These are phyloP conservation scores for Colletotrichum magnum DNA, from an alignment of 2,329 filamentous ascomycete species.

Conservation along the genomic window DNA sequence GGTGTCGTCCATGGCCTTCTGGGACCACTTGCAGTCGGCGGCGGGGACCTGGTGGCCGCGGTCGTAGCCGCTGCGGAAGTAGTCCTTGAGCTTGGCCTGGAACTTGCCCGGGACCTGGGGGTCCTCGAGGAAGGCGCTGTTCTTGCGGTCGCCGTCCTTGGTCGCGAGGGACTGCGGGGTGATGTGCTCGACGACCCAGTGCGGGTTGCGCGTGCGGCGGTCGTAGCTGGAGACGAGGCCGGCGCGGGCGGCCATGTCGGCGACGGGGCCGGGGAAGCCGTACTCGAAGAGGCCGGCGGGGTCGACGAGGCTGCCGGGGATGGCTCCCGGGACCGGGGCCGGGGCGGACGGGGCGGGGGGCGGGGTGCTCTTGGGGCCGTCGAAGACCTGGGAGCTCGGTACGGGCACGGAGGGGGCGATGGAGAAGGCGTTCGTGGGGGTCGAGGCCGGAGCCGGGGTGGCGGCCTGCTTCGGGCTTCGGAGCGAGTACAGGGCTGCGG, in stretches of 20 bases:
- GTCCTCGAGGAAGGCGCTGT: constrained; percentile 89
- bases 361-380: constrained; percentile 42
- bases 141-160: constrained; percentile 84
- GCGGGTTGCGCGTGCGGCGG: constrained; percentile 89
- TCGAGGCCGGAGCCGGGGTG: constrained; percentile 47
- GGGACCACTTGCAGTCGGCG: constrained; percentile 95
- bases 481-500: constrained; percentile 76
- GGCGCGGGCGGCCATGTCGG: constrained; percentile 82
- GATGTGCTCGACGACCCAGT: constrained; percentile 98
- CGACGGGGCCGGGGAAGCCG: constrained; percentile 91
- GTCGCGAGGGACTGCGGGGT: constrained; percentile 85
- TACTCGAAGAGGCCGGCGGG: constrained; percentile 85
- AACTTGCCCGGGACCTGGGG: constrained; percentile 84
- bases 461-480: constrained; percentile 57
- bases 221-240: constrained; percentile 92
- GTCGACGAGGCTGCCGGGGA: constrained; percentile 70
- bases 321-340: constrained; percentile 46
- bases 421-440: constrained; percentile 46
- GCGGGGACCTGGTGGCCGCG: constrained; percentile 97
- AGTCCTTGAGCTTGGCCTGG: constrained; percentile 91
- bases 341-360: constrained; percentile 46
- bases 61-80: constrained; percentile 95
- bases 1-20: constrained; percentile 94
- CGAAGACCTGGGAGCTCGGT: constrained; percentile 72
- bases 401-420: constrained; percentile 55